Evolutionary conservation across 2,329 filamentous ascomycete species (phyloP), one percentile per base, ranked within the genome.

Genomic region (Purpureocillium lavendulum): DNA sequence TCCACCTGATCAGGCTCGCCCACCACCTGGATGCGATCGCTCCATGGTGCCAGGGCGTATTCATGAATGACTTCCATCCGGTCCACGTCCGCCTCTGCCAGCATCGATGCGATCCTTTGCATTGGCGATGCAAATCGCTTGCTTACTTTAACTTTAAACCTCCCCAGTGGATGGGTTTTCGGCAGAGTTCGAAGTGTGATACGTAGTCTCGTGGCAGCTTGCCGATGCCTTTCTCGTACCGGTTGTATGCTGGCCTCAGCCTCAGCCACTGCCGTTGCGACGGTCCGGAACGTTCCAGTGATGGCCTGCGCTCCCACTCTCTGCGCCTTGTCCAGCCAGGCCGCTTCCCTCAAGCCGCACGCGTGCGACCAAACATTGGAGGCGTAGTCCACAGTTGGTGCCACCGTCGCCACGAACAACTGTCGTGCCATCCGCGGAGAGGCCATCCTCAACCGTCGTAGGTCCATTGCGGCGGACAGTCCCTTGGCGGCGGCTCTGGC

Each of bases 401-500:
- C 6, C 13, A 40, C 32, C 1, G 31, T 40, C 1, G 37, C 35
- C 10, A 33, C 4, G 28, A 46, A 40, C 2, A 42, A 21, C 11
- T 46, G 35, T 29, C 33, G 30, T 11, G 40, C 42, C 7, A 28
- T 33, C 13, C 14, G 13, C 9, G 33, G 45, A 4, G 38, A 34
- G 2, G 40, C n/a, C 13, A 38, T 35, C 24, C 40, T 40, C 1
- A 45, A 40, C 24, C 38, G 35, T 14, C 30, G 42, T 30, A 44
- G 31, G 15, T n/a, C 15, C 11, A 45, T 41, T 7, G 40, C 28
- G 1, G 41, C 39, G 4, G 29, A 9, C 1, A 43, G 32, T 11
- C 43, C 51, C 18, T 45, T 47, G 2, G 40, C 42, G 16, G 39
- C 40, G 2, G 28, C 40, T 31, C 36, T 31, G 16, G 36, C 32